Evolutionary conservation across 164 flowering plant genomes (phyloP).

Genomic region (Liriodendron chinense): DNA sequence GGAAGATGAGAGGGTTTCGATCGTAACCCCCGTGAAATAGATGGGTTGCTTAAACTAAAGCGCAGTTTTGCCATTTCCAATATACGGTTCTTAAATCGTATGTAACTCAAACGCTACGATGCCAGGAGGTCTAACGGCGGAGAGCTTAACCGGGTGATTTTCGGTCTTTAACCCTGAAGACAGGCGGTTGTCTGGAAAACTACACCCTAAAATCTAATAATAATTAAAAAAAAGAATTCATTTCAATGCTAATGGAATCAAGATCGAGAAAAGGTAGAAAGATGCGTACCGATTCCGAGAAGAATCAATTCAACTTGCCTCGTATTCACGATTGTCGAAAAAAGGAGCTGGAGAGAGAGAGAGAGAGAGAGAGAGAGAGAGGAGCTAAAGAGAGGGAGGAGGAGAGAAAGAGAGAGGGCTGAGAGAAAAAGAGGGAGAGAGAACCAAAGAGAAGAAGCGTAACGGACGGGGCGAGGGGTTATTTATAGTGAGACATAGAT

Average conservation of each 20-base stretch:
- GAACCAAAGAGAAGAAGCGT: not conserved
- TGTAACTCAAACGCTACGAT: too few relatives aligned
- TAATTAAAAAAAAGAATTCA: not conserved
- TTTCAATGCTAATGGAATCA: not conserved
- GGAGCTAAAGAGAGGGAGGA: not conserved
- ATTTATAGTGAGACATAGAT: constrained; percentile 1
- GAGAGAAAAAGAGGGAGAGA: not conserved
- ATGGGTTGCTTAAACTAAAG: too few relatives aligned
- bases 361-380: not conserved
- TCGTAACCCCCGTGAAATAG: too few relatives aligned
- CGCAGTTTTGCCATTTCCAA: too few relatives aligned
- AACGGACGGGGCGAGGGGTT: constrained; percentile 1
- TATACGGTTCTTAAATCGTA: too few relatives aligned
- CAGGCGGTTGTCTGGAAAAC: too few relatives aligned
- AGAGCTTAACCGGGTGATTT: too few relatives aligned
- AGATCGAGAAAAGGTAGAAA: not conserved
- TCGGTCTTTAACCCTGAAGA: too few relatives aligned
- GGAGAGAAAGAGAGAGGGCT: not conserved
- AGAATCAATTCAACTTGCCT: not conserved
- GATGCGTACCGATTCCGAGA: constrained; percentile 1
- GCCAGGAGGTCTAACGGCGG: too few relatives aligned
- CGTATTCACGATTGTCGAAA: not conserved
- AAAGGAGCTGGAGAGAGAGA: not conserved
- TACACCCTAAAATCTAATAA: too few relatives aligned
- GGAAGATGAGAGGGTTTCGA: constrained; percentile 5